Base-by-base conservation (phyloP, 106 monocot genomes). In the Dioscorea zingiberensis region DNA sequence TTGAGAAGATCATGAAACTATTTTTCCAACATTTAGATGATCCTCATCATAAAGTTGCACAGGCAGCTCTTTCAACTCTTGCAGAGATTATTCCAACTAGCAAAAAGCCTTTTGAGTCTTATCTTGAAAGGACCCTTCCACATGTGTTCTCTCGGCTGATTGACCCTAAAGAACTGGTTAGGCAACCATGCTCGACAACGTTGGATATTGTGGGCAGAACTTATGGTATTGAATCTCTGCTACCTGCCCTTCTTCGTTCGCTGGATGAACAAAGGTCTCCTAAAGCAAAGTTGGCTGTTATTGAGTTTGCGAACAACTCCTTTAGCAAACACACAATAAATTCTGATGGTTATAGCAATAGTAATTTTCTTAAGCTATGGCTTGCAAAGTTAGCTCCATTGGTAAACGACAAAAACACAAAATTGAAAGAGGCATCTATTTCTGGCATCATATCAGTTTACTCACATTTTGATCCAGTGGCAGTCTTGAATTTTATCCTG, bases 1-100 rank as follows among this genome's bases (percentile, higher is more conserved):
- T 99, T 82, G 98, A 99, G 72, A 99, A 99, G 80, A 87, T 99
- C 47, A 99, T 99, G 98, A 99, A 99, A 48, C 61, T 99, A 21
- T 99, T 99, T 77, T 99, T 99, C 58, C 86, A 86, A 63, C 80
- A 99, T 63, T 83, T 99, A 69, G 98, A 93, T 80, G 98, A 99
- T 83, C 98, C 93, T 64, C 98, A 99, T 69, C 98, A 99, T 63
- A 99, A 99, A 86, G 98, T 99, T 84, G 98, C 98, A 62, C 93
- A 99, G 66, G 98, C 98, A 28, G 93, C 98, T 67, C 81, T 99
- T 73, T 80, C 84, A 2, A 93, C 93, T 28, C 89, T 99, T 44
- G 86, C 98, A 54, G 98, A 99, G 64, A 76, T 99, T 69, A 99
- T 99, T 75, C 98, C 98, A 28, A 77, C 89, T 68, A 93, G 98